These are phyloP conservation scores for Penicillium concentricum DNA, from an alignment of 2,329 filamentous ascomycete species.

Conservation along the genomic window DNA sequence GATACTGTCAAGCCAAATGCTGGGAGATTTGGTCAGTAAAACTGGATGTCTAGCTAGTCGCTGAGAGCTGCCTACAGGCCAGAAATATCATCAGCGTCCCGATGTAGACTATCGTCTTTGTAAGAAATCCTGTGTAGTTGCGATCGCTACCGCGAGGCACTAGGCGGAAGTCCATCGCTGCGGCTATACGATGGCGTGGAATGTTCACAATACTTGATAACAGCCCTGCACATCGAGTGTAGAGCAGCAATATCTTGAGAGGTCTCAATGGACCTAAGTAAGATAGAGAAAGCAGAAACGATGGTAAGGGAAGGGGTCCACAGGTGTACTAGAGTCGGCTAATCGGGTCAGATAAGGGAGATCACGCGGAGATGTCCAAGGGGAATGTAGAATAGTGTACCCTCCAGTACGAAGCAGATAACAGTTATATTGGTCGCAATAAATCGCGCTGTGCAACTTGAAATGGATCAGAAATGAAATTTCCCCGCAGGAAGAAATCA, in stretches of 20 bases:
- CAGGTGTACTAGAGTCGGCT: not conserved
- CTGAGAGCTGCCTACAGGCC: slow-evolving; percentile 34
- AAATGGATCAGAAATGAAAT: not conserved
- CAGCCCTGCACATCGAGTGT: slow-evolving; percentile 6
- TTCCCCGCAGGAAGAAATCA: slow-evolving; percentile 7
- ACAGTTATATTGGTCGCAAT: not conserved
- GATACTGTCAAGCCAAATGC: slow-evolving; percentile 47
- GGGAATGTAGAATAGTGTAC: too few species aligned
- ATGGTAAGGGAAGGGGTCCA: not conserved
- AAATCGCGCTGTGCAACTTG: not conserved
- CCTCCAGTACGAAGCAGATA: too few species aligned
- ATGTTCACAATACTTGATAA: not conserved
- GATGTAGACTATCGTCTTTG: slow-evolving; percentile 50
- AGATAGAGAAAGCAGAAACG: not conserved
- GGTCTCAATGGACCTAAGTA: not conserved
- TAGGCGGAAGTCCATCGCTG: slow-evolving; percentile 44
- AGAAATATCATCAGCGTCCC: slow-evolving; percentile 47
- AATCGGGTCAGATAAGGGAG: not conserved
- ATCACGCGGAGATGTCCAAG: slow-evolving; percentile 1
- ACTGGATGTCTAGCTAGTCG: not conserved
- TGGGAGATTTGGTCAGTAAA: slow-evolving; percentile 18
- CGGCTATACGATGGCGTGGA: not conserved
- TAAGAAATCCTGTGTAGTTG: slow-evolving; percentile 50
- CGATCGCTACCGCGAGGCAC: slow-evolving; percentile 43
- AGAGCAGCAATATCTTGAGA: not conserved